phyloP scores from a whole-genome alignment of 768 basidiomycete genomes.

The Imleria badia region DNA sequence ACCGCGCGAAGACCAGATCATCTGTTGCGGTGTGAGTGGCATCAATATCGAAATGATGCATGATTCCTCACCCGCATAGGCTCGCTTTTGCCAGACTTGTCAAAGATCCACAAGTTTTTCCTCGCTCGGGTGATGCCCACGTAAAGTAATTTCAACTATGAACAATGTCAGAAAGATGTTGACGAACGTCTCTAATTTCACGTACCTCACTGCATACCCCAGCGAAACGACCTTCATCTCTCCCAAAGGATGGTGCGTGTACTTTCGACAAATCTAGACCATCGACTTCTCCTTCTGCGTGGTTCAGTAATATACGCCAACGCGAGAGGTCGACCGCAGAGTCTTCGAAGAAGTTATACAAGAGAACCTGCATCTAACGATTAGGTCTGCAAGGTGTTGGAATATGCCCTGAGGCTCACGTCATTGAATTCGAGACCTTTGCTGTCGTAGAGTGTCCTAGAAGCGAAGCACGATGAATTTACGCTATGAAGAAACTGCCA shows the following conservation, averaged over 20 bases:
- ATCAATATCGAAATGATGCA: background rate
- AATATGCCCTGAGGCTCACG: background rate
- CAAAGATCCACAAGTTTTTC: constrained; percentile 70
- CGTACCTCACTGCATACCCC: constrained; percentile 59
- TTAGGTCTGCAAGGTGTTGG: background rate
- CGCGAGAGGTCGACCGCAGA: constrained; percentile 49
- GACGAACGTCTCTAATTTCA: background rate
- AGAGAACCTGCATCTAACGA: constrained; percentile 48
- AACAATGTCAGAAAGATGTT: background rate
- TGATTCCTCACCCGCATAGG: constrained; percentile 49
- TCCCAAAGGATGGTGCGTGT: constrained; percentile 44
- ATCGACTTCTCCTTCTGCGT: constrained; percentile 25
- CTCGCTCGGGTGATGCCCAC: constrained; percentile 71
- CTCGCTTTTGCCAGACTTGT: constrained; percentile 54
- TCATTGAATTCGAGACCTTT: constrained; percentile 31
- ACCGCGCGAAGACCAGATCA: constrained; percentile 47
- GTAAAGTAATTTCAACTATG: constrained; percentile 64
- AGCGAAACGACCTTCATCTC: constrained; percentile 47
- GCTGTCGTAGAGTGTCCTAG: constrained; percentile 34
- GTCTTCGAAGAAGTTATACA: constrained; percentile 76
- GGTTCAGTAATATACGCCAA: constrained; percentile 61
- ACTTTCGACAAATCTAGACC: constrained; percentile 11
- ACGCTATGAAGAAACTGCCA: background rate
- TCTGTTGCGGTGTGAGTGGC: constrained; percentile 31
- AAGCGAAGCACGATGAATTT: background rate